phyloP scores from a whole-genome alignment of 108 stramenopile species.

The Skeletonema tropicum region DNA sequence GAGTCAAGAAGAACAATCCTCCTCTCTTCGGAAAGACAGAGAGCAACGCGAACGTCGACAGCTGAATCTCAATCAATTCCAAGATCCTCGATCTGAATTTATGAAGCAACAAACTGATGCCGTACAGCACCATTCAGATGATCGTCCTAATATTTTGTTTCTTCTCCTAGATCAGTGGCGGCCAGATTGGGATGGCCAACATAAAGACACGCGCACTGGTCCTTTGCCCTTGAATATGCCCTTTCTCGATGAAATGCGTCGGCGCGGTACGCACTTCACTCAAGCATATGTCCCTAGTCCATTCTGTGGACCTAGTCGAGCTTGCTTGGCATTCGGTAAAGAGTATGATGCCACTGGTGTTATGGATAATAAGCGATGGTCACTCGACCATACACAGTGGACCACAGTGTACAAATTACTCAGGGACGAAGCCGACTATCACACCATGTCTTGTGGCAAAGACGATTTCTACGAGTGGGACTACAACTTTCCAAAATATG shows the following conservation, averaged over 20 bases:
- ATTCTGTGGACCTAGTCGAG: slow-evolving; percentile 34
- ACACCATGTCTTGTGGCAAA: slow-evolving; percentile 34
- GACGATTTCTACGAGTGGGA: slow-evolving; percentile 31
- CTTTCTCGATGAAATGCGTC: slow-evolving; percentile 12
- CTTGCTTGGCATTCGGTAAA: slow-evolving; percentile 35
- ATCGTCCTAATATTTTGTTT: slow-evolving; percentile 26
- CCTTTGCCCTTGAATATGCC: slow-evolving; percentile 21
- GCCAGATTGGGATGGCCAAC: slow-evolving; percentile 34
- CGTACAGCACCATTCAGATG: not conserved
- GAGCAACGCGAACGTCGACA: not conserved
- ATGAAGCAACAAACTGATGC: not conserved
- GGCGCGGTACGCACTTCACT: slow-evolving; percentile 26
- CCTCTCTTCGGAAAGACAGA: not conserved
- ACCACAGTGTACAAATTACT: slow-evolving; percentile 31
- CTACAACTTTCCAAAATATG: slow-evolving; percentile 20
- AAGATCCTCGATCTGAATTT: slow-evolving; percentile 1
- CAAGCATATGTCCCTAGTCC: slow-evolving; percentile 42
- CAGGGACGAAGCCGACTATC: slow-evolving; percentile 24
- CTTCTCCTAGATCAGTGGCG: slow-evolving; percentile 43
- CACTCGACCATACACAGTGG: slow-evolving; percentile 12
- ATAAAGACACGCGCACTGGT: slow-evolving; percentile 7
- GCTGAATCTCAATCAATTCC: not conserved
- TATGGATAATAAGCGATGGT: slow-evolving; percentile 16
- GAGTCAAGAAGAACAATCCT: not conserved
- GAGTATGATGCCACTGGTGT: slow-evolving; percentile 32